phyloP scores from a whole-genome alignment of 768 basidiomycete species.

The Lepiota brunneoincarnata region DNA sequence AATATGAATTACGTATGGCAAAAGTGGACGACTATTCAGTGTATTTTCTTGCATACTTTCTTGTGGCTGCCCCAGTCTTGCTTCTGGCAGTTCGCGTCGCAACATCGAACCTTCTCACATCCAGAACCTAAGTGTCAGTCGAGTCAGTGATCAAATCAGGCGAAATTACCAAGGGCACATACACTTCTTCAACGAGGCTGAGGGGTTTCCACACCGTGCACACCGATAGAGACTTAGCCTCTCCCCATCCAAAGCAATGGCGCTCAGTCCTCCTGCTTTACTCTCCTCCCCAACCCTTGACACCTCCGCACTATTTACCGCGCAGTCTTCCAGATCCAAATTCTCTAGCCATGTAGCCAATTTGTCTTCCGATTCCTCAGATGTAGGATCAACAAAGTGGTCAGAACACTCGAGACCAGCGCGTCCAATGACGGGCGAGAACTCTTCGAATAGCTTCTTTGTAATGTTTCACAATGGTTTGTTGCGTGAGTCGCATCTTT shows the following conservation, averaged over 20 bases:
- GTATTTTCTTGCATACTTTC: not conserved
- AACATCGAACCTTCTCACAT: constrained; percentile 10
- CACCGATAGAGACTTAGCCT: constrained; percentile 53
- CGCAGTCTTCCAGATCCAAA: constrained; percentile 36
- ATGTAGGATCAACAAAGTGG: constrained; percentile 23
- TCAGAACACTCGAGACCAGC: constrained; percentile 24
- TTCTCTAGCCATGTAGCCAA: constrained; percentile 57
- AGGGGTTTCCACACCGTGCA: constrained; percentile 65
- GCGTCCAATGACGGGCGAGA: constrained; percentile 40
- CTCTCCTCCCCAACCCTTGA: not conserved
- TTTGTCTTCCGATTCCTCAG: constrained; percentile 48
- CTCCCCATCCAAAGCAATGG: not conserved
- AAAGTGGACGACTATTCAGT: not conserved
- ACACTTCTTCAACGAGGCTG: constrained; percentile 11
- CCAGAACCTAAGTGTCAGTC: constrained; percentile 1
- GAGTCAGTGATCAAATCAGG: not conserved
- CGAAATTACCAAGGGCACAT: not conserved
- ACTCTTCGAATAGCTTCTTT: constrained; percentile 42
- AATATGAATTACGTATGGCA: too few relatives aligned
- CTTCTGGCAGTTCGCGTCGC: constrained; percentile 10
- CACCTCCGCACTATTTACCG: constrained; percentile 15
- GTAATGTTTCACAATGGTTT: constrained; percentile 48
- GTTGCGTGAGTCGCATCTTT: constrained; percentile 48
- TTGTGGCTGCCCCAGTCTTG: constrained; percentile 7
- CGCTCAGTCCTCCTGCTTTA: not conserved